Percentiles rank a stretch among this genome's conserved stretches.
phyloP scores from a whole-genome alignment of 176 grass and related monocot species.

The Zea luxurians region DNA sequence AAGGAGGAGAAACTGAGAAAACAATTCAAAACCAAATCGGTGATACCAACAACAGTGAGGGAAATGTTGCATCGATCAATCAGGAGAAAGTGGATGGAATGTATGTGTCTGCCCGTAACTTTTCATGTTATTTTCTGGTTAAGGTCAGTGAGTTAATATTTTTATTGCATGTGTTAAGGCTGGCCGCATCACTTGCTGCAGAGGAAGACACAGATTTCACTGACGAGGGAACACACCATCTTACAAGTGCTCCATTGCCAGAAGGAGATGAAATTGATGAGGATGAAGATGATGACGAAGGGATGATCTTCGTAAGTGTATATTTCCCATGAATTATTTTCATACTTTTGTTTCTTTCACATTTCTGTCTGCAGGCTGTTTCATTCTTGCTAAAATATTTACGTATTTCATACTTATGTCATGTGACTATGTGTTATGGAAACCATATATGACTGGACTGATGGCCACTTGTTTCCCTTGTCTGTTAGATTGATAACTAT shows the following conservation, averaged over 20 bases:
- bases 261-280: conserved; percentile 53
- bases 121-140: conserved; percentile 26
- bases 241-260: conserved; percentile 40
- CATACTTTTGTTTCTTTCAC: not conserved
- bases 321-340: conserved; percentile 5
- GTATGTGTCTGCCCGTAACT: conserved; percentile 47
- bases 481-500: not conserved
- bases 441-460: not conserved
- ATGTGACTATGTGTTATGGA: not conserved
- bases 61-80: conserved; percentile 23
- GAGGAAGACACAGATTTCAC: conserved; percentile 61
- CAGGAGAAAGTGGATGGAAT: conserved; percentile 88
- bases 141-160: conserved; percentile 34
- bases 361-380: conserved; percentile 1
- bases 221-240: conserved; percentile 35
- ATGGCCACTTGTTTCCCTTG: not conserved
- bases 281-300: conserved; percentile 67
- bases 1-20: conserved; percentile 26
- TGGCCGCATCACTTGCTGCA: conserved; percentile 88
- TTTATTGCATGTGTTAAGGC: conserved; percentile 51
- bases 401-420: not conserved
- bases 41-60: conserved; percentile 21
- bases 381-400: conserved; percentile 5
- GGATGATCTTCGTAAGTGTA: conserved; percentile 76
- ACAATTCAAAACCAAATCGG: conserved; percentile 31